Percentiles rank a stretch among this genome's conserved stretches.
These are phyloP conservation scores for Wickerhamomyces sp. DNA, from an alignment of 1,139 yeast species.

Conservation along the genomic window DNA sequence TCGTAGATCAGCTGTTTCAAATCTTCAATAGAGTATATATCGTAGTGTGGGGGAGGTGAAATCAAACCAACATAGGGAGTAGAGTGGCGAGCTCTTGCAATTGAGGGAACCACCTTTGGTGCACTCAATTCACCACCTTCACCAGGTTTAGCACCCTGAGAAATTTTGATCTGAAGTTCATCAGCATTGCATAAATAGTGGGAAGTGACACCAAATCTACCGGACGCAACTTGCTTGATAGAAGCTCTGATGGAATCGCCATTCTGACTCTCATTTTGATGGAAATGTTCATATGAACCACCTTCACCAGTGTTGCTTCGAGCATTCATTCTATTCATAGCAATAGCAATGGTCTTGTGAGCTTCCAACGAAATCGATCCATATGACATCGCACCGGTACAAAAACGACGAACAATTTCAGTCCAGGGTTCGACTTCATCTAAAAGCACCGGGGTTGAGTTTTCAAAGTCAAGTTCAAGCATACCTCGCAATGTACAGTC, in stretches of 20 bases:
- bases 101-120: slow-evolving; percentile 70
- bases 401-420: slow-evolving; percentile 93
- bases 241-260: slow-evolving; percentile 99
- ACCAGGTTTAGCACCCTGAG: slow-evolving; percentile 99
- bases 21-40: slow-evolving; percentile 96
- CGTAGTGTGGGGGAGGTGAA: slow-evolving; percentile 98
- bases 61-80: slow-evolving; percentile 96
- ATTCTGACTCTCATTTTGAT: slow-evolving; percentile 73
- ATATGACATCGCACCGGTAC: slow-evolving; percentile 98
- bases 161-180: slow-evolving; percentile 97
- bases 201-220: slow-evolving; percentile 97
- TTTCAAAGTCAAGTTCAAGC: slow-evolving; percentile 79
- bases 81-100: slow-evolving; percentile 95
- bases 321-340: slow-evolving; percentile 97
- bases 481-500: slow-evolving; percentile 93
- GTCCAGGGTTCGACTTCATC: slow-evolving; percentile 99
- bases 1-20: slow-evolving; percentile 95
- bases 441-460: slow-evolving; percentile 72
- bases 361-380: slow-evolving; percentile 99
- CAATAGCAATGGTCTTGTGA: slow-evolving; percentile 95
- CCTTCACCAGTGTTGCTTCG: slow-evolving; percentile 99
- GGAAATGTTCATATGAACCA: slow-evolving; percentile 82
- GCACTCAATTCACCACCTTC: slow-evolving; percentile 99
- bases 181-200: slow-evolving; percentile 93
- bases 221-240: slow-evolving; percentile 96